phyloP scores from a whole-genome alignment of 768 basidiomycete species.

The Glaciozyma antarctica region DNA sequence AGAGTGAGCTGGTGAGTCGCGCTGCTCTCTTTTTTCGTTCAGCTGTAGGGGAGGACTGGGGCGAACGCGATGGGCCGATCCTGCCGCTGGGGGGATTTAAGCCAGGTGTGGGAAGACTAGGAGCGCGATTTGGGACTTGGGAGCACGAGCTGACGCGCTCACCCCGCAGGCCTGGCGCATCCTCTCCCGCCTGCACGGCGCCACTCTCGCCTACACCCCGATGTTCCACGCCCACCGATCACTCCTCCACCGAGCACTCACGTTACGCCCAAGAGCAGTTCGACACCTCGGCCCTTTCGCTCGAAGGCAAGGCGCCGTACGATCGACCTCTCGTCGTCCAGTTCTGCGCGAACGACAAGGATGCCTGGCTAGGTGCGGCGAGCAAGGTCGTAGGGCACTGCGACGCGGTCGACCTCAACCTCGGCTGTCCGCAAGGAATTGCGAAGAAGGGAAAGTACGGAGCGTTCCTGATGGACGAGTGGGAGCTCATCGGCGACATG shows the following conservation, averaged over 20 bases:
- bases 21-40: neutral
- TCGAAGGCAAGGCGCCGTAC: slow-evolving; percentile 61
- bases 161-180: slow-evolving; percentile 70
- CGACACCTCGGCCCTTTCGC: slow-evolving; percentile 53
- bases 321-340: slow-evolving; percentile 37
- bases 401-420: slow-evolving; percentile 93
- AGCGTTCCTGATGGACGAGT: slow-evolving; percentile 85
- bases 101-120: too few species aligned
- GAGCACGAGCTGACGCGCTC: slow-evolving; percentile 2
- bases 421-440: slow-evolving; percentile 82
- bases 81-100: too few species aligned
- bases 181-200: slow-evolving; percentile 70
- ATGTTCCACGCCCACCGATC: slow-evolving; percentile 97
- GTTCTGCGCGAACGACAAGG: slow-evolving; percentile 86
- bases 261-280: slow-evolving; percentile 58
- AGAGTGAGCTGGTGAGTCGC: slow-evolving; percentile 76
- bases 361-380: slow-evolving; percentile 67
- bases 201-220: slow-evolving; percentile 85
- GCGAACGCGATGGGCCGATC: too few species aligned
- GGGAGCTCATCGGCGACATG: slow-evolving; percentile 73
- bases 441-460: slow-evolving; percentile 80
- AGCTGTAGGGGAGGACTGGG: neutral
- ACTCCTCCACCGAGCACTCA: slow-evolving; percentile 46
- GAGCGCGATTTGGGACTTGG: neutral
- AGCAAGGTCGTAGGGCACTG: slow-evolving; percentile 58